Evolutionary conservation across 2,329 filamentous ascomycete genomes (phyloP).

Genomic region (Fusarium bactridioides): DNA sequence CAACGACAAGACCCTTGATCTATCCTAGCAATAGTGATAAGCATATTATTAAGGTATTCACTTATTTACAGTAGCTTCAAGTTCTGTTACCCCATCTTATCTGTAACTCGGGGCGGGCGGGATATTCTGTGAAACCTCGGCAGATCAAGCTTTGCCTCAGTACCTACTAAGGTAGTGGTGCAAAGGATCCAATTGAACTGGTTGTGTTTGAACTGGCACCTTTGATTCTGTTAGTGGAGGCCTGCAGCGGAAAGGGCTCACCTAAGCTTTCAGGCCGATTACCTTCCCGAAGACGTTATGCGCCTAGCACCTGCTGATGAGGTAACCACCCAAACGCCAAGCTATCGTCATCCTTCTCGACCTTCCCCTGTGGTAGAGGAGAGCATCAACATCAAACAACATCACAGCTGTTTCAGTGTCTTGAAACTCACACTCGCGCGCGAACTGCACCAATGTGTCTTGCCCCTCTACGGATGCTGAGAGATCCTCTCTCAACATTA

Average conservation of each 20-base stretch:
- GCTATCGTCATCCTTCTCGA: not conserved
- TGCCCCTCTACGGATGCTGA: not conserved
- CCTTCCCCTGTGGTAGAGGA: not conserved
- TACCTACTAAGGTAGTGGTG: not conserved
- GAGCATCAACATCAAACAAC: not conserved
- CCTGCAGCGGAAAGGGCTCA: not conserved
- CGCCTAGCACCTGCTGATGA: not conserved
- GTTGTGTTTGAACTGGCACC: not conserved
- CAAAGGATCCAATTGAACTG: not conserved
- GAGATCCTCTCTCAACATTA: not conserved
- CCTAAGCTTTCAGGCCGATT: not conserved
- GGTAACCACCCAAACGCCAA: not conserved
- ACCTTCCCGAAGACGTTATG: not conserved
- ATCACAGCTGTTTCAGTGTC: not conserved
- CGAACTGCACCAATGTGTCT: not conserved
- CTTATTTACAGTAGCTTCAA: not conserved
- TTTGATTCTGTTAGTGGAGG: not conserved
- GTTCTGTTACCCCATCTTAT: not conserved
- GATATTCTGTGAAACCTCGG: conserved; percentile 3
- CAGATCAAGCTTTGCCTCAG: not conserved
- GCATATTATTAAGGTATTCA: conserved; percentile 16
- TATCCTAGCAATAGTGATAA: conserved; percentile 5
- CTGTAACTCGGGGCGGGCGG: not conserved
- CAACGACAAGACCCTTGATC: not conserved
- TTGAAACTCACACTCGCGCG: not conserved